Evolutionary conservation across 2,329 filamentous ascomycete genomes (phyloP).

Genomic region (Aspergillus transmontanensis): DNA sequence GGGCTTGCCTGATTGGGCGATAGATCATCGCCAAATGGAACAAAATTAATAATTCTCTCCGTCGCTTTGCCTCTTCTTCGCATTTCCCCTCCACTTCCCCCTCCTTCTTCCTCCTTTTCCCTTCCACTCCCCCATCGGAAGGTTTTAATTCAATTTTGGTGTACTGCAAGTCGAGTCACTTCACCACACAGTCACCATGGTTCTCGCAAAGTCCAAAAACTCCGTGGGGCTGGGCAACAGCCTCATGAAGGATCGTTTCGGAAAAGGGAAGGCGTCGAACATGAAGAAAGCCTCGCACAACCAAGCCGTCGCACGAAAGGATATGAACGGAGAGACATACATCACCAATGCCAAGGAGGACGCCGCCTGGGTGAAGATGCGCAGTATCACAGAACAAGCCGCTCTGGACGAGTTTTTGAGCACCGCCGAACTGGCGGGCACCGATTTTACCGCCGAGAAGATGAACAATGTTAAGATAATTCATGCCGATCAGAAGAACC

Average conservation of each 20-base stretch:
- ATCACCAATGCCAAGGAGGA: conserved; percentile 89
- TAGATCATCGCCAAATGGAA: conserved; percentile 12
- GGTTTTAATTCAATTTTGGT: neutral
- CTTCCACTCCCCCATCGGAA: conserved; percentile 18
- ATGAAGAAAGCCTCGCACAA: conserved; percentile 71
- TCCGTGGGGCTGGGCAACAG: conserved; percentile 92
- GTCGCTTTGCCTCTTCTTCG: conserved; percentile 1
- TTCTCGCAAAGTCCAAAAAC: conserved; percentile 90
- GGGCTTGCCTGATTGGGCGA: conserved; percentile 18
- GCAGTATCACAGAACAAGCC: conserved; percentile 94
- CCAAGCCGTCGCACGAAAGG: conserved; percentile 68
- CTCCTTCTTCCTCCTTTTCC: neutral
- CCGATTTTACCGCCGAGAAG: conserved; percentile 98
- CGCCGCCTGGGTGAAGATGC: conserved; percentile 98
- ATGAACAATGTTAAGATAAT: conserved; percentile 99
- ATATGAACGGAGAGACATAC: conserved; percentile 82
- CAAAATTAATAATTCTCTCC: conserved; percentile 20
- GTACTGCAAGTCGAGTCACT: neutral
- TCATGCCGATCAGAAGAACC: conserved; percentile 93
- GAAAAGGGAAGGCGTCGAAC: conserved; percentile 83
- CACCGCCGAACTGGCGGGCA: conserved; percentile 95
- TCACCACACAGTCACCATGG: conserved; percentile 54
- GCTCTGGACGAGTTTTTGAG: conserved; percentile 95
- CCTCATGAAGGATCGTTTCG: conserved; percentile 98
- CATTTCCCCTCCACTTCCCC: neutral